phyloP scores from a whole-genome alignment of 345 rosid genomes.

The Bruguiera gymnorhiza region DNA sequence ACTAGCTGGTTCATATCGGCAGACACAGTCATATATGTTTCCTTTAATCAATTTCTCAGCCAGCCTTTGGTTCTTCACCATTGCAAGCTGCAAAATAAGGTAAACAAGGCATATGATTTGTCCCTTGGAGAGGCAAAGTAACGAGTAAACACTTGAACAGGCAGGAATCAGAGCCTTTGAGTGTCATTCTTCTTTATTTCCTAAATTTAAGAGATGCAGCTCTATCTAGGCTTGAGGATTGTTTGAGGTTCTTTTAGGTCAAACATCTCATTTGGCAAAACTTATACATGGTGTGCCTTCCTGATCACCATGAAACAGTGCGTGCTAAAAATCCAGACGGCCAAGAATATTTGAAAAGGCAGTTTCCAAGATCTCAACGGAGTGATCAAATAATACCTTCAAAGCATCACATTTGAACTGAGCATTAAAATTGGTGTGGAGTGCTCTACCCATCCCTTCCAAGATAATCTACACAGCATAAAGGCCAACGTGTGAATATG shows the following conservation, averaged over 20 bases:
- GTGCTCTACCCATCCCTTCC: constrained; percentile 99
- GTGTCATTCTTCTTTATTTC: background rate
- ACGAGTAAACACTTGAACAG: background rate
- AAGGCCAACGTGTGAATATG: constrained; percentile 4
- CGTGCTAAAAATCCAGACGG: too few relatives aligned
- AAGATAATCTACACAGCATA: constrained; percentile 58
- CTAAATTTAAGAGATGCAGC: background rate
- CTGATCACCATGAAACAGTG: background rate
- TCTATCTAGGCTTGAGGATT: background rate
- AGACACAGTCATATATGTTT: constrained; percentile 83
- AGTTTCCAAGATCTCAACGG: background rate
- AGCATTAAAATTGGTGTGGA: constrained; percentile 86
- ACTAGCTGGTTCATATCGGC: constrained; percentile 73
- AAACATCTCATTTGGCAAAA: background rate
- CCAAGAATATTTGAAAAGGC: background rate
- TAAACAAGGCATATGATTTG: background rate
- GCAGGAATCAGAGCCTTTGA: background rate
- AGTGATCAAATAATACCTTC: constrained; percentile 46
- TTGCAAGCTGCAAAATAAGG: constrained; percentile 70
- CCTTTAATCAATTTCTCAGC: constrained; percentile 85
- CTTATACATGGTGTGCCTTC: background rate
- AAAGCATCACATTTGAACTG: constrained; percentile 79
- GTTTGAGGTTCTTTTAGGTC: background rate
- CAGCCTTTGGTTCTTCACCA: constrained; percentile 98
- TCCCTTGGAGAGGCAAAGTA: background rate